Evolutionary conservation across 2,329 filamentous ascomycete genomes (phyloP), one percentile per base, ranked within the genome.

Genomic region (Alternaria conjuncta): DNA sequence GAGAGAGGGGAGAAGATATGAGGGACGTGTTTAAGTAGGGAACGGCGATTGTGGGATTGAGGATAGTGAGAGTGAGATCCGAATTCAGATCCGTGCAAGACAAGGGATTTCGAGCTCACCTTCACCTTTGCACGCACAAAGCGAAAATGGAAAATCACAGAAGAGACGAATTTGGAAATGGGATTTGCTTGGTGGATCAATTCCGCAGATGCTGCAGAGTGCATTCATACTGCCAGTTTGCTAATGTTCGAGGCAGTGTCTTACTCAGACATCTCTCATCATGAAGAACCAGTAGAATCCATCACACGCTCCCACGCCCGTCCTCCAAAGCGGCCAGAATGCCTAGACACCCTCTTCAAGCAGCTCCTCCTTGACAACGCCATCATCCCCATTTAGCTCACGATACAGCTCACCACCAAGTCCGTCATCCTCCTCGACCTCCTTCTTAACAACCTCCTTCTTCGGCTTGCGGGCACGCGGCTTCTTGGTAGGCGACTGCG

Each of bases 261-360:
- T 5, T 21, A 21, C 28, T n/a, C 28, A 15, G 3, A 51, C 3
- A 8, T 7, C 7, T 0, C 36, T 0, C 4, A 32, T 20, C 3
- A 21, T 4, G 28, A 10, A 20, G 28, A 15, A 15, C 4, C 28
- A 23, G 12, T 9, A 32, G 4, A 12, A 0, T 7, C 5, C 49
- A 5, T 8, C 8, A 11, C 0, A 1, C 18, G 11, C 18, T 28
- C 28, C 6, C 2, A 4, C 3, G 3, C 10, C 10, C 1, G 6
- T 6, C 1, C 25, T 18, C 28, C 6, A n/a, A 30, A 3, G 5
- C 6, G 10, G 6, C 15, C 26, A 50, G 12, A 30, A 30, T 0
- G 0, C 4, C n/a, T 30, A 30, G 1, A 30, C n/a, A 20, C 2
- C 26, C 11, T 15, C 4, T 7, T 6, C 47, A 50, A 20, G 3